Percentiles rank a stretch among this genome's conserved stretches.
phyloP scores from a whole-genome alignment of 768 basidiomycete genomes.

The Lactarius sanguifluus region DNA sequence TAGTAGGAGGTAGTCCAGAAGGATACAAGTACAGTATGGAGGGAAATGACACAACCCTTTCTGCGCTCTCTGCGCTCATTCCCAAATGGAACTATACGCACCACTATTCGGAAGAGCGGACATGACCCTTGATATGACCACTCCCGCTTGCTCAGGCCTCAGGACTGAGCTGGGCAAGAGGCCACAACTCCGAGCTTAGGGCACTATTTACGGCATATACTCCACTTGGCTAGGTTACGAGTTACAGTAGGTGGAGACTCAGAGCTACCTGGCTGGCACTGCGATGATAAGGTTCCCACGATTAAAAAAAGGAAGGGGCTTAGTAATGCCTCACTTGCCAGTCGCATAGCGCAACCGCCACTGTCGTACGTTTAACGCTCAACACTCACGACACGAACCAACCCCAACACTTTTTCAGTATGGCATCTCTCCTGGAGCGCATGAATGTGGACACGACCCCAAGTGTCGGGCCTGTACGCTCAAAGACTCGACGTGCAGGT shows the following conservation, averaged over 20 bases:
- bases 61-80: not conserved
- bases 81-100: conserved; percentile 15
- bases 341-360: not conserved
- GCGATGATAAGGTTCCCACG: not conserved
- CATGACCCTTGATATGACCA: conserved; percentile 19
- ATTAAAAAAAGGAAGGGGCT: not conserved
- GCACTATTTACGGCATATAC: conserved; percentile 54
- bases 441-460: conserved; percentile 26
- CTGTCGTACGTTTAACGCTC: not conserved
- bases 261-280: no score
- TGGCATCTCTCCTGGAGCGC: conserved; percentile 31
- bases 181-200: conserved; percentile 44
- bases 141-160: conserved; percentile 30
- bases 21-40: not conserved
- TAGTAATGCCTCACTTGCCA: not conserved
- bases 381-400: not conserved
- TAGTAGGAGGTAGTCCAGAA: not conserved
- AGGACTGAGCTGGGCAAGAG: conserved; percentile 34
- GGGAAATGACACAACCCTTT: conserved; percentile 1
- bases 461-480: conserved; percentile 27
- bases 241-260: no score
- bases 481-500: conserved; percentile 24
- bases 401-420: conserved; percentile 6
- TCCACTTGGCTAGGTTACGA: conserved; percentile 32
- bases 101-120: conserved; percentile 29